Base-by-base conservation (phyloP, 495 filamentous ascomycete genomes). In the Cenococcum geophilum region DNA sequence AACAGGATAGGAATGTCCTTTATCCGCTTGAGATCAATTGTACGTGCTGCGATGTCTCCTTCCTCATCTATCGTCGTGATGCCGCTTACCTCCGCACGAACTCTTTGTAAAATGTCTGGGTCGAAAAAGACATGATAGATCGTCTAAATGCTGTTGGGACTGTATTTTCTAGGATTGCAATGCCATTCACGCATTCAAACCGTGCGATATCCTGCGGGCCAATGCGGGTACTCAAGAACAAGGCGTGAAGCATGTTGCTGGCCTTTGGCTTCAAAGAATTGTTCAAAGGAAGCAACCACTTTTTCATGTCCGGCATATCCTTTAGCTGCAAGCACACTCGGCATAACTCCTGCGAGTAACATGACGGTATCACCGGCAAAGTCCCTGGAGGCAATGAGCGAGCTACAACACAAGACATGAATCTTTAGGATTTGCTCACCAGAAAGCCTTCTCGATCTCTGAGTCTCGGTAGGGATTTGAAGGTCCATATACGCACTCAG, bases 401-500 rank as follows among this genome's bases (percentile, higher is more conserved):
- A 40, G 16, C 51, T 21, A 20, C 12, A 4, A n/a, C n/a, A n/a
- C n/a, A n/a, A n/a, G n/a, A n/a, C n/a, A 18, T 22, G 34, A n/a
- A 9, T 22, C 25, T 22, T 18, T 40, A 5, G 10, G n/a, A n/a
- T 43, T 50, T 20, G 18, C 20, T 66, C 69, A 81, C 79, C 76
- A 79, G 57, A 79, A 82, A 0, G 72, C 75, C 14, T 79, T 70
- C 43, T 62, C 63, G 18, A 79, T 53, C 0, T 55, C 60, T 53
- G 61, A 37, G n/a, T 78, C 69, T 34, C 73, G 68, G 59, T 75
- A 82, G 10, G 79, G 81, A 61, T 81, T 82, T 60, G 72, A 43
- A 0, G 74, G 75, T 0, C 81, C 80, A 62, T 82, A 83, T 0
- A 75, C 71, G 5, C 77, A 66, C 16, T 76, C 67, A 0, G 78